These are phyloP conservation scores for Thelonectria rubi DNA, from an alignment of 2,329 filamentous ascomycete species.

Conservation along the genomic window DNA sequence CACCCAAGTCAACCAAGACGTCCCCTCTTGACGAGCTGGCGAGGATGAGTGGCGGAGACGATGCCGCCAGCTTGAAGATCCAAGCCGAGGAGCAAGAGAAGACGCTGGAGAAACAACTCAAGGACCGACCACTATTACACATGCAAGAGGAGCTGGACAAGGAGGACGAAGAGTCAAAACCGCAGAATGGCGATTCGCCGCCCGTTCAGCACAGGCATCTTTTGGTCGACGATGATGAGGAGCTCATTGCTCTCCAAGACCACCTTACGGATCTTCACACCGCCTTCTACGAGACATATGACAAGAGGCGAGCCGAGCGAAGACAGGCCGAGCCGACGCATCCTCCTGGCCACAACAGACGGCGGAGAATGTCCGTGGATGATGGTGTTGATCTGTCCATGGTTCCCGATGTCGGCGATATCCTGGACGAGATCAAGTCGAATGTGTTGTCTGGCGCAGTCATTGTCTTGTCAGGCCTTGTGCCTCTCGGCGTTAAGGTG, in stretches of 20 bases:
- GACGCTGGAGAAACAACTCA: constrained; percentile 86
- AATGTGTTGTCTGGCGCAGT: constrained; percentile 77
- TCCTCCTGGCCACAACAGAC: constrained; percentile 46
- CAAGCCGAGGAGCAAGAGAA: constrained; percentile 89
- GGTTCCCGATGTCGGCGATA: constrained; percentile 84
- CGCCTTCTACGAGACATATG: constrained; percentile 85
- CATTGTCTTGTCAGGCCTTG: constrained; percentile 89
- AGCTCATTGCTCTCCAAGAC: constrained; percentile 79
- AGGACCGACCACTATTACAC: constrained; percentile 87
- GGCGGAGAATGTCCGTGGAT: constrained; percentile 47
- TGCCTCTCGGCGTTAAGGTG: constrained; percentile 83
- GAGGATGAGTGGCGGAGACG: constrained; percentile 77
- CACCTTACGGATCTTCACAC: constrained; percentile 80
- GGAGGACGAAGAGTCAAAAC: constrained; percentile 61
- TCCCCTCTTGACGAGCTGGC: constrained; percentile 76
- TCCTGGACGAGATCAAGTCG: constrained; percentile 85
- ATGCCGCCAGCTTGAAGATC: constrained; percentile 72
- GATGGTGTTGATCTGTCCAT: constrained; percentile 56
- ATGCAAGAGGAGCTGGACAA: constrained; percentile 92
- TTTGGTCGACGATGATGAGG: constrained; percentile 86
- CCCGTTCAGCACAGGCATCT: constrained; percentile 68
- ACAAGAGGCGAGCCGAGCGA: constrained; percentile 58
- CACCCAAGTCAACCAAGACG: constrained; percentile 38
- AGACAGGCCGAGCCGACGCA: constrained; percentile 48
- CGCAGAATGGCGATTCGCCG: constrained; percentile 39